Evolutionary conservation across 2,329 filamentous ascomycete genomes (phyloP).

Genomic region (Pyrenochaeta sp.): DNA sequence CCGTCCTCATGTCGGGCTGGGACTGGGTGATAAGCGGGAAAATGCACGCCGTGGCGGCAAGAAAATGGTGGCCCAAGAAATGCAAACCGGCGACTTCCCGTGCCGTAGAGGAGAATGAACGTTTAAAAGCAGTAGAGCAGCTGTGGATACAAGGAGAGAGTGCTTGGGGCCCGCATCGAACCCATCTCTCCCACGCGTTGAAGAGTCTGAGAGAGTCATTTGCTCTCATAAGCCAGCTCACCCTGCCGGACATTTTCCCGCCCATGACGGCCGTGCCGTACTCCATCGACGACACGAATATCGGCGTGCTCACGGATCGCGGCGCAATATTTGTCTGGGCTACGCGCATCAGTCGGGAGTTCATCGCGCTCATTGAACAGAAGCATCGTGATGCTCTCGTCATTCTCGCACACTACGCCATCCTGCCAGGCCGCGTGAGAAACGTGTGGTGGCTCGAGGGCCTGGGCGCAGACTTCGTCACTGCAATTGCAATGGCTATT

Average conservation of each 20-base stretch:
- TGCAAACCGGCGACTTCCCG: conserved; percentile 28
- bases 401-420: conserved; percentile 50
- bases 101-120: conserved; percentile 39
- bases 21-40: conserved; percentile 38
- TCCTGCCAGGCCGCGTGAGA: conserved; percentile 43
- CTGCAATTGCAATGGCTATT: conserved; percentile 43
- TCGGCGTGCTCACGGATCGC: conserved; percentile 40
- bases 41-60: conserved; percentile 35
- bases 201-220: conserved; percentile 38
- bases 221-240: conserved; percentile 42
- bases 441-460: conserved; percentile 49
- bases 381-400: conserved; percentile 46
- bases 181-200: conserved; percentile 34
- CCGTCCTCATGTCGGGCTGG: conserved; percentile 43
- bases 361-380: conserved; percentile 38
- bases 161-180: conserved; percentile 16
- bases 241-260: conserved; percentile 31
- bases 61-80: conserved; percentile 46
- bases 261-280: conserved; percentile 40
- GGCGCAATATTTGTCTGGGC: conserved; percentile 47
- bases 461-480: conserved; percentile 41
- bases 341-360: conserved; percentile 35
- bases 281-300: conserved; percentile 34
- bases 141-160: conserved; percentile 34
- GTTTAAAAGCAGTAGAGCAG: conserved; percentile 31